Evolutionary conservation across 2,329 filamentous ascomycete genomes (phyloP).

Genomic region (Penicillium digitatum): DNA sequence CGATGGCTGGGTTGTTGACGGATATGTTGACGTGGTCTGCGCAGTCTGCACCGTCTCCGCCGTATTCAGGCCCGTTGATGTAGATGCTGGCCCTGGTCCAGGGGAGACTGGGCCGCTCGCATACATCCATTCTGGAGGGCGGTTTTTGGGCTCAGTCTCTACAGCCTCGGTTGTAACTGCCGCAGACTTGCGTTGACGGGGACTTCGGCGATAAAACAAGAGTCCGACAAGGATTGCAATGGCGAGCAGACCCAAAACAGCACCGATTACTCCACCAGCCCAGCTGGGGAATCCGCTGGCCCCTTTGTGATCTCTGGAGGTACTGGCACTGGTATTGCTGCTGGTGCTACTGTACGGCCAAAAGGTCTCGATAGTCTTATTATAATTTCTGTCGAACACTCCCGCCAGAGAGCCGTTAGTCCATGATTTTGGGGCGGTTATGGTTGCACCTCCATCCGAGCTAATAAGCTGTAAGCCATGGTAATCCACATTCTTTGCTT

Average conservation of each 20-base stretch:
- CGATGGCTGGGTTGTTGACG: neutral
- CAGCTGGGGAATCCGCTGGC: constrained; percentile 49
- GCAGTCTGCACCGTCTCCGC: neutral
- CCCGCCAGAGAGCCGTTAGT: constrained; percentile 46
- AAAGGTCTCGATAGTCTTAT: constrained; percentile 53
- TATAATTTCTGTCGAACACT: constrained; percentile 56
- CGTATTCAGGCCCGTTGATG: neutral
- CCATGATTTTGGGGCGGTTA: constrained; percentile 41
- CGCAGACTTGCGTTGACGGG: neutral
- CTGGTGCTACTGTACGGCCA: constrained; percentile 53
- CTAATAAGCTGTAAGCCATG: constrained; percentile 15
- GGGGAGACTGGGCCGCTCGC: neutral
- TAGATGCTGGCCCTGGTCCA: neutral
- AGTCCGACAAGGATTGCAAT: constrained; percentile 13
- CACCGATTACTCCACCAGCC: constrained; percentile 53
- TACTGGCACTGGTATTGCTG: constrained; percentile 14
- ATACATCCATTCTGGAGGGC: neutral
- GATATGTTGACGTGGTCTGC: neutral
- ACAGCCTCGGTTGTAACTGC: neutral
- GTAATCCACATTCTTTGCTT: no score
- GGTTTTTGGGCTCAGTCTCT: neutral
- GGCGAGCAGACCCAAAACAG: constrained; percentile 20
- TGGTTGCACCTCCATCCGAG: constrained; percentile 33
- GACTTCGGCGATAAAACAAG: constrained; percentile 20
- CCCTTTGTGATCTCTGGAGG: constrained; percentile 8